These are phyloP conservation scores for Mytilinidion resinicola DNA, from an alignment of 495 filamentous ascomycete genomes.

Conservation along the genomic window DNA sequence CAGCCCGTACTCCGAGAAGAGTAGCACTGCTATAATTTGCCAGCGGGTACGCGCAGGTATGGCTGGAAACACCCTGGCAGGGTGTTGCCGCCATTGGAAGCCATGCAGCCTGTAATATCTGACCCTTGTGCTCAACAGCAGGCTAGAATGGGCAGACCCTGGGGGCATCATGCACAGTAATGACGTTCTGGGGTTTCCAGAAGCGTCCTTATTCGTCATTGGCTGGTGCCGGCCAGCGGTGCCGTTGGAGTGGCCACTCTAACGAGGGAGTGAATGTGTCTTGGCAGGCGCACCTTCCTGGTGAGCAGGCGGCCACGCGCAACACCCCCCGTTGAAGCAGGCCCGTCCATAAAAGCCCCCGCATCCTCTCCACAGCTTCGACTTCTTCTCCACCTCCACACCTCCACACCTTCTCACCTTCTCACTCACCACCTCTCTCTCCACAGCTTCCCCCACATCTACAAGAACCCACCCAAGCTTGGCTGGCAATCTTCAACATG, in stretches of 20 bases:
- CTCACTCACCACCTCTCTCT: slow-evolving; percentile 15
- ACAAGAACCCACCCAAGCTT: neutral
- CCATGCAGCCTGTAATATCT: neutral
- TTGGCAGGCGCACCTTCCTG: slow-evolving; percentile 2
- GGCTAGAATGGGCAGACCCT: neutral
- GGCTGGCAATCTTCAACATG: slow-evolving; percentile 10
- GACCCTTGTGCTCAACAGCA: neutral
- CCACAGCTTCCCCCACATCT: neutral
- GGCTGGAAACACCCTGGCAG: neutral
- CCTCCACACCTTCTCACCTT: slow-evolving; percentile 16
- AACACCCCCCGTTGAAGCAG: neutral
- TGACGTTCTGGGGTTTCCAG: neutral
- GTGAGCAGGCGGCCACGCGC: slow-evolving; percentile 4
- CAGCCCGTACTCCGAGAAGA: neutral
- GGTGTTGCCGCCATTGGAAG: neutral
- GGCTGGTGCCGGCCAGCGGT: too few relatives aligned
- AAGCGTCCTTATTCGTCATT: neutral
- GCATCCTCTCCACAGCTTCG: slow-evolving; percentile 9
- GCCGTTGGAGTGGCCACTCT: too few relatives aligned
- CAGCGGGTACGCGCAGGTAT: neutral
- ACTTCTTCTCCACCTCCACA: slow-evolving; percentile 15
- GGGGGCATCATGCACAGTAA: neutral
- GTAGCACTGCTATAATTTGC: neutral
- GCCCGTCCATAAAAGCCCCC: slow-evolving; percentile 5
- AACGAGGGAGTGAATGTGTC: neutral